Evolutionary conservation across 192 early-diverging fungal species (phyloP).

Genomic region (Coemansia aciculifera): DNA sequence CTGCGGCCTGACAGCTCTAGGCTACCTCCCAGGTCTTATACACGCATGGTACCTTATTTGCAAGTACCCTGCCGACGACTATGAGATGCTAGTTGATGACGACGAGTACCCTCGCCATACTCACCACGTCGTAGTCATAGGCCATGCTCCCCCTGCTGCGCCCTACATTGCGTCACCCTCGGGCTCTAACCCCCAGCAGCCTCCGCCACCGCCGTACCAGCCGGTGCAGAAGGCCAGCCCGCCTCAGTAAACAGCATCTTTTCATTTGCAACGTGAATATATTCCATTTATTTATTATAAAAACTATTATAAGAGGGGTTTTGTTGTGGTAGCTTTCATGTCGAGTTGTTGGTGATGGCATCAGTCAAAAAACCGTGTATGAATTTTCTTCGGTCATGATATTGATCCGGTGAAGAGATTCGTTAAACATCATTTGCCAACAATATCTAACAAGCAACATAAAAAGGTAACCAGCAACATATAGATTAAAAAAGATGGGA

Average conservation of each 20-base stretch:
- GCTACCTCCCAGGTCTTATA: conserved; percentile 71
- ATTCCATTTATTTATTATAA: background rate
- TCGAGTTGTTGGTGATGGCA: conserved; percentile 13
- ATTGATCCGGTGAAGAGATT: conserved; percentile 56
- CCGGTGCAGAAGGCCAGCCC: conserved; percentile 15
- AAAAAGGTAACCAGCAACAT: background rate
- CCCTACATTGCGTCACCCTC: conserved; percentile 8
- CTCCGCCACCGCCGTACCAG: conserved; percentile 41
- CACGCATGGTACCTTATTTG: conserved; percentile 70
- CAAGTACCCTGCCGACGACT: conserved; percentile 54
- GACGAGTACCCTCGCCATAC: conserved; percentile 32
- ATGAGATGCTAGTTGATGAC: conserved; percentile 53
- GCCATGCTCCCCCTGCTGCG: conserved; percentile 9
- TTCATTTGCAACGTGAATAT: background rate
- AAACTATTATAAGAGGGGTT: background rate
- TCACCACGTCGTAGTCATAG: conserved; percentile 42
- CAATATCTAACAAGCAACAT: background rate
- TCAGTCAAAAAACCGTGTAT: conserved; percentile 46
- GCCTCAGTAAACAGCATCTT: background rate
- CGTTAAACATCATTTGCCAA: conserved; percentile 50
- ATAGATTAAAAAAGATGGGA: conserved; percentile 29
- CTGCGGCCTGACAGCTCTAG: conserved; percentile 69
- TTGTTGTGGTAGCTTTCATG: background rate
- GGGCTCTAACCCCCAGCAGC: conserved; percentile 18
- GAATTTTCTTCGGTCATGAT: conserved; percentile 40